These are phyloP conservation scores for Sclerotinia spermophila DNA, from an alignment of 2,329 filamentous ascomycete genomes.

Conservation along the genomic window DNA sequence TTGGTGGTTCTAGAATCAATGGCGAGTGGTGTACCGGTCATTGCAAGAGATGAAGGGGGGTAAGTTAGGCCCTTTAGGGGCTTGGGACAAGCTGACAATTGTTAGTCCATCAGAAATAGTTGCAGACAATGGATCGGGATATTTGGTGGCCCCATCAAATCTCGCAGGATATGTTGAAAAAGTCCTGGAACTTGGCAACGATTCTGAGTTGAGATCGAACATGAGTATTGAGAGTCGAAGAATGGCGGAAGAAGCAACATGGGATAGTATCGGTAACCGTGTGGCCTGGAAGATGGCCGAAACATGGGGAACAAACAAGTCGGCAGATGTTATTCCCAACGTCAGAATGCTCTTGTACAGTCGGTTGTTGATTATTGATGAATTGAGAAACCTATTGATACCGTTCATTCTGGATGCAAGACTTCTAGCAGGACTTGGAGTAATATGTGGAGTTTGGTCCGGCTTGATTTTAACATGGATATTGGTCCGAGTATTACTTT, in stretches of 20 bases:
- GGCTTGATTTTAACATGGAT: constrained; percentile 33
- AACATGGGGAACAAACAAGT: constrained; percentile 21
- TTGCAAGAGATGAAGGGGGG: constrained; percentile 64
- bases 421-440: constrained; percentile 28
- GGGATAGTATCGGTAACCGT: constrained; percentile 69
- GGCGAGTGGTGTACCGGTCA: constrained; percentile 66
- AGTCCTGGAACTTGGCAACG: constrained; percentile 48
- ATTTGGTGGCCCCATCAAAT: constrained; percentile 57
- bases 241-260: constrained; percentile 61
- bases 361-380: constrained; percentile 27
- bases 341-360: constrained; percentile 26
- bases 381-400: constrained; percentile 23
- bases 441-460: constrained; percentile 33
- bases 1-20: constrained; percentile 68
- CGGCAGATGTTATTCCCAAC: constrained; percentile 9
- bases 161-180: constrained; percentile 54
- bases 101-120: constrained; percentile 61
- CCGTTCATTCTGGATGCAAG: constrained; percentile 26
- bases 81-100: neutral
- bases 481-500: constrained; percentile 26
- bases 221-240: constrained; percentile 49
- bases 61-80: neutral
- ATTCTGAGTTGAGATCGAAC: constrained; percentile 42
- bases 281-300: constrained; percentile 62
- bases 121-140: constrained; percentile 56